Percentiles rank a stretch among this genome's conserved stretches.
phyloP scores from a whole-genome alignment of 2,329 filamentous ascomycete species.

The Claviceps citrina region DNA sequence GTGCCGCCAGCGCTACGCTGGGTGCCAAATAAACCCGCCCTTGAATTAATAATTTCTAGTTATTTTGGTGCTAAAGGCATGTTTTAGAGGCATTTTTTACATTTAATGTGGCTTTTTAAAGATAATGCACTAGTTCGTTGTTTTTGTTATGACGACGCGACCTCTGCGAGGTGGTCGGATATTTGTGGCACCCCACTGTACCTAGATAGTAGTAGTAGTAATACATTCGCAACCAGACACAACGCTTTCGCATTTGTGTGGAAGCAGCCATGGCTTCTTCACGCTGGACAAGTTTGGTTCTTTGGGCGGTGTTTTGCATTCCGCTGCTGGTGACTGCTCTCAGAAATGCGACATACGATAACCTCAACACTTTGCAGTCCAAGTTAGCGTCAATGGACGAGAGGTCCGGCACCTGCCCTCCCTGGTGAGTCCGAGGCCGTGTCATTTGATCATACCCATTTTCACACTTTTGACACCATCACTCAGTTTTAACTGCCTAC shows the following conservation, averaged over 20 bases:
- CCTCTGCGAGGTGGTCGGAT: neutral
- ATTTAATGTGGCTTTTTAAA: too few species aligned
- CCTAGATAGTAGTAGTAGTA: neutral
- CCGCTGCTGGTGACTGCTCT: slow-evolving; percentile 24
- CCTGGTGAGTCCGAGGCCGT: slow-evolving; percentile 38
- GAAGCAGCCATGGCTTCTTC: slow-evolving; percentile 24
- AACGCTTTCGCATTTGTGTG: slow-evolving; percentile 9
- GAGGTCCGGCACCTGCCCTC: slow-evolving; percentile 62
- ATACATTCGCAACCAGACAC: neutral
- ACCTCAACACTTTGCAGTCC: slow-evolving; percentile 43
- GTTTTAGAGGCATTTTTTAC: too few species aligned
- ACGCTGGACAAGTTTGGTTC: slow-evolving; percentile 22
- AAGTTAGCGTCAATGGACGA: slow-evolving; percentile 58
- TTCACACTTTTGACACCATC: slow-evolving; percentile 18
- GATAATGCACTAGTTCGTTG: too few species aligned
- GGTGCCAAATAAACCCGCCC: too few species aligned
- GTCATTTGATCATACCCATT: neutral
- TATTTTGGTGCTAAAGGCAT: too few species aligned
- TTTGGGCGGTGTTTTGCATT: slow-evolving; percentile 25
- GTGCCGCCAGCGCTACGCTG: too few species aligned
- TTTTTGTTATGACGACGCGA: neutral
- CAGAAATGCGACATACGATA: slow-evolving; percentile 43
- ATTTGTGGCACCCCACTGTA: too few species aligned
- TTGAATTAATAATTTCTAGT: too few species aligned
- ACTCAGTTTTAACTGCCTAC: slow-evolving; percentile 85